phyloP scores from a whole-genome alignment of 495 filamentous ascomycete species.

The Xylona heveae region DNA sequence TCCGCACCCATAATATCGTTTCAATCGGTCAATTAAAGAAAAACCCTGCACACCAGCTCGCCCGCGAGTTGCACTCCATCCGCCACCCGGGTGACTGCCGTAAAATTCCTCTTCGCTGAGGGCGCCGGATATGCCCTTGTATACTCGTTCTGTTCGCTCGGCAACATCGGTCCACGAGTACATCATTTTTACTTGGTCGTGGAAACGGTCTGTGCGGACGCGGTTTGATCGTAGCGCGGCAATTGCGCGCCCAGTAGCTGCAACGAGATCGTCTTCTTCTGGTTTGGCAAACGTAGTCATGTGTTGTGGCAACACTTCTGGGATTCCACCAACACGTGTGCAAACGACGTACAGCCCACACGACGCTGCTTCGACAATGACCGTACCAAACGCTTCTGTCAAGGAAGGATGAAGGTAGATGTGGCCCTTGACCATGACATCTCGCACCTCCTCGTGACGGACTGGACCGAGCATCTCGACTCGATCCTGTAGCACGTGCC shows the following conservation, averaged over 20 bases:
- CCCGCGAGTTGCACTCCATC: slow-evolving; percentile 47
- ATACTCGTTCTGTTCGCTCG: slow-evolving; percentile 78
- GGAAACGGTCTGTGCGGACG: slow-evolving; percentile 80
- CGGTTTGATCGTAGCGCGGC: slow-evolving; percentile 56
- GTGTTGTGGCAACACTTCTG: slow-evolving; percentile 77
- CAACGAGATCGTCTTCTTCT: slow-evolving; percentile 77
- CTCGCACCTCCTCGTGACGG: slow-evolving; percentile 85
- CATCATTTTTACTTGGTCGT: slow-evolving; percentile 93
- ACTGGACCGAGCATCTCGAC: slow-evolving; percentile 83
- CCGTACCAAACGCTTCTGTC: slow-evolving; percentile 93
- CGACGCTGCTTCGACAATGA: slow-evolving; percentile 88
- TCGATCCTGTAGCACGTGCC: slow-evolving; percentile 82
- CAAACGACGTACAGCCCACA: slow-evolving; percentile 94
- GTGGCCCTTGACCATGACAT: slow-evolving; percentile 96
- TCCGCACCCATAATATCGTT: slow-evolving; percentile 97
- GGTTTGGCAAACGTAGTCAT: slow-evolving; percentile 91
- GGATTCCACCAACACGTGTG: slow-evolving; percentile 89
- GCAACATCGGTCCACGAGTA: slow-evolving; percentile 97
- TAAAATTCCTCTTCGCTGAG: slow-evolving; percentile 77
- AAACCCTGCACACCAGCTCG: slow-evolving; percentile 59
- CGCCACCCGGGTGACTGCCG: slow-evolving; percentile 38
- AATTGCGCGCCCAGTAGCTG: slow-evolving; percentile 66
- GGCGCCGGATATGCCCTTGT: slow-evolving; percentile 70
- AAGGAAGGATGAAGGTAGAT: slow-evolving; percentile 90
- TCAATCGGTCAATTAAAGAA: slow-evolving; percentile 80